Evolutionary conservation across 2,329 filamentous ascomycete species (phyloP), one percentile per base, ranked within the genome.

Genomic region (Gaeumannomyces tritici): DNA sequence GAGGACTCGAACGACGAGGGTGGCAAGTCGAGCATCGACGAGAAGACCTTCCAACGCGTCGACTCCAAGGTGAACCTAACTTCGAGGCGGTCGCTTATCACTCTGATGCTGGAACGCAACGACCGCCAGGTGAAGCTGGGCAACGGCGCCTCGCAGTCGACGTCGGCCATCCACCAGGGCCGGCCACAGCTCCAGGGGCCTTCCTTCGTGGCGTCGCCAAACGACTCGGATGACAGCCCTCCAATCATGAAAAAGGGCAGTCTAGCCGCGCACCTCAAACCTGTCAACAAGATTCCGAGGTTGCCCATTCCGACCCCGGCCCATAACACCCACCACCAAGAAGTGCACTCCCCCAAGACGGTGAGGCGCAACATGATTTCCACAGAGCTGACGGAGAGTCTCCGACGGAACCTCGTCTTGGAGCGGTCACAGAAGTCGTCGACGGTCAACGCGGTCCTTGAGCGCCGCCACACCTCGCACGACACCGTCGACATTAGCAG

Each of bases 341-440:
- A 87, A 31, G 90, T 91, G 1, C 83, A 96, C 66, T 98, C 95
- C 6, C 95, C 95, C 4, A 86, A 92, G 63, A 97, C 93, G 0
- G 97, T 93, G 0, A 86, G 95, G 61, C 86, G 93, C 64, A 96
- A 97, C 75, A 99, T 99, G 95, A 83, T 99, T 62, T 89, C 91
- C 11, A 96, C 91, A 0, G 95, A 99, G 77, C 80, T 99, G 62
- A 97, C 93, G 2, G 92, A 96, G 73, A 96, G 91, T 27, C 86
- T 99, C 4, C 87, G 95, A 26, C 90, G 92, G 68, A 90, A 97
- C 69, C 86, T 99, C 21, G 83, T 98, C 21, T 96, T 91, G 90
- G 95, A 99, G 74, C 89, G 95, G 61, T 91, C 96, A 71, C 93
- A 98, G 72, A 96, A 95, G 82, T 91, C 91, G 64, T 89, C 90